Evolutionary conservation across 345 rosid species (phyloP), one percentile per base, ranked within the genome.

Genomic region (Populus davidiana): DNA sequence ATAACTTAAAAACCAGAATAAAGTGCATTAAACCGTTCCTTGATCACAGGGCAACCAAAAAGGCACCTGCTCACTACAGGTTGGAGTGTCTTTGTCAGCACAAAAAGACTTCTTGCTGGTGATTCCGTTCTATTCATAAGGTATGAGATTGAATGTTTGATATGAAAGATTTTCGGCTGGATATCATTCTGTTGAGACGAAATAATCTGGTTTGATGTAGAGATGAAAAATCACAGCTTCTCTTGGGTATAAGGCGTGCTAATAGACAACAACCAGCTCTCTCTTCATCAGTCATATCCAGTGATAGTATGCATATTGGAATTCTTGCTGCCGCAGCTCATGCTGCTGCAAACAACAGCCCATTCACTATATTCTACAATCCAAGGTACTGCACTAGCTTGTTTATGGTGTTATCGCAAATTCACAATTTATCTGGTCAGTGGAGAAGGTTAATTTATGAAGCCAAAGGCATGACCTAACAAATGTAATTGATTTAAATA

Each of bases 281-380:
- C 50, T 91, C 99, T 44, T 96, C 99, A 7, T 96, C 98, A 44
- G 96, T 96, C 73, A 88, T 96, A 85, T 92, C 98, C 54, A 96
- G 99, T 69, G 99, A 96, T 71, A 96, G 99, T 84, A 96, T 96
- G 99, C 99, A 96, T 74, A 96, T 96, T 16, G 99, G 99, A 70
- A 89, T 96, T 80, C 99, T 96, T 79, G 99, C 98, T 70, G 99
- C 98, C 71, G 99, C 98, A 38, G 98, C 99, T 85, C 99, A 96
- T 86, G 99, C 99, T 14, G 97, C 95, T 47, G 94, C 97, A 36
- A 96, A 96, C 74, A 88, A 85, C 80, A 96, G 98, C 72, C 98
- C 97, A 5, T 96, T 96, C 77, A 92, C 92, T 64, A 86, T 96
- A 74, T 96, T 96, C 76, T 96, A 89, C 82, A 96, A 96, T 86